Evolutionary conservation across 1,284 basidiomycete species (phyloP).

Genomic region (Pascua guehoae): DNA sequence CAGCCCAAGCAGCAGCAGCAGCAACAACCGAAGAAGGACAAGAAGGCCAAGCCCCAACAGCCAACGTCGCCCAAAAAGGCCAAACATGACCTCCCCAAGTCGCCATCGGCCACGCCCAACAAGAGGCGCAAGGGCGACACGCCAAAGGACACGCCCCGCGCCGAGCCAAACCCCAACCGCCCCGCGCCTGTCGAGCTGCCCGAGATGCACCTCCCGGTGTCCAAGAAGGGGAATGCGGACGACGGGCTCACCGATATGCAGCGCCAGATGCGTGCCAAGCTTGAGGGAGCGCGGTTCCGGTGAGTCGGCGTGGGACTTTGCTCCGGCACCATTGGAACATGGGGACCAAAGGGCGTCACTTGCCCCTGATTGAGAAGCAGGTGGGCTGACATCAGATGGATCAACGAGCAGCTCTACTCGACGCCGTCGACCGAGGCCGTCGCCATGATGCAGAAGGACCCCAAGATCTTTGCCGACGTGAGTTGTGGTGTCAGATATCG

Average conservation of each 20-base stretch:
- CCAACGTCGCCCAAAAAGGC: background rate
- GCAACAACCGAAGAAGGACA: conserved; percentile 2
- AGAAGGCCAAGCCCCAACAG: conserved; percentile 2
- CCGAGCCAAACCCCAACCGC: conserved; percentile 15
- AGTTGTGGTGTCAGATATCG: conserved; percentile 20
- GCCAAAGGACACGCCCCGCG: conserved; percentile 11
- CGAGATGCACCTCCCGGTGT: background rate
- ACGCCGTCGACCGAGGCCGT: conserved; percentile 69
- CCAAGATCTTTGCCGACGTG: conserved; percentile 71
- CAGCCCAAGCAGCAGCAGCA: conserved; percentile 6
- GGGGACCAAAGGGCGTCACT: too few relatives aligned
- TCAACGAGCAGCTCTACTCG: conserved; percentile 85
- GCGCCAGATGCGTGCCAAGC: conserved; percentile 65
- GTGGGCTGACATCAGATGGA: conserved; percentile 57
- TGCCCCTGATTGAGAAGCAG: background rate
- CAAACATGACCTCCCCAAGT: background rate
- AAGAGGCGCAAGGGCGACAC: conserved; percentile 1
- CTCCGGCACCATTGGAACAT: too few relatives aligned
- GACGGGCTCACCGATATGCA: conserved; percentile 66
- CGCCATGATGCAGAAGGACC: conserved; percentile 75
- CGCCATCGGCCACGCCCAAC: background rate
- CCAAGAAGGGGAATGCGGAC: conserved; percentile 17
- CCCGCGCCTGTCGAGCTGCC: conserved; percentile 15
- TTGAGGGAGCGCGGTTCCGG: conserved; percentile 83
- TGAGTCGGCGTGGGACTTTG: conserved; percentile 37